Conservation (phyloP, 2,329 filamentous ascomycete genomes). For the Onygenales sp. region DNA sequence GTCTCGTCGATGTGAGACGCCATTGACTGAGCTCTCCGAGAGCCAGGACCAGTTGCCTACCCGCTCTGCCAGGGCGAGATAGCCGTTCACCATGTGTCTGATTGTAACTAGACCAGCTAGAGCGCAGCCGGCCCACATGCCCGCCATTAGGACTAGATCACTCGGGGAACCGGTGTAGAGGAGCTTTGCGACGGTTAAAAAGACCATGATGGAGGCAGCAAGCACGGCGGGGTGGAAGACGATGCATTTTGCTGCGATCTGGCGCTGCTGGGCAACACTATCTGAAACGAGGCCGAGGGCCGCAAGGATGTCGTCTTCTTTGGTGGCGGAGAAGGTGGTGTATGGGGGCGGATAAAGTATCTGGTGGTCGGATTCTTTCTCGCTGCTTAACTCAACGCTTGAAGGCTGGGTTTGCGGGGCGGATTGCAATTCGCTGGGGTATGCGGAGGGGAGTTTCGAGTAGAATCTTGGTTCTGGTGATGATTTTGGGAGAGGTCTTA, state of each 20-base stretch:
- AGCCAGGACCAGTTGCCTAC: constrained; percentile 54
- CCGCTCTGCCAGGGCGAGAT: constrained; percentile 53
- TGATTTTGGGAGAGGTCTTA: constrained; percentile 40
- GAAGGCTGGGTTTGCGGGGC: not conserved
- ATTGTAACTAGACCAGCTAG: constrained; percentile 56
- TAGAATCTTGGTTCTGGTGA: constrained; percentile 15
- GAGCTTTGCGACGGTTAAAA: constrained; percentile 31
- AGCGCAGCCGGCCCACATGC: constrained; percentile 51
- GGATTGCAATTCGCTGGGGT: not conserved
- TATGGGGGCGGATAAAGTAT: constrained; percentile 23
- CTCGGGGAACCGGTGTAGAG: constrained; percentile 28
- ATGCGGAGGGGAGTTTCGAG: not conserved
- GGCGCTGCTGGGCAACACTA: constrained; percentile 72
- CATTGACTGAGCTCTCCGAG: constrained; percentile 24
- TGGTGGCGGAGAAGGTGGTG: constrained; percentile 24
- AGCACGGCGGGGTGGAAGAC: constrained; percentile 51
- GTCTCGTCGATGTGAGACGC: constrained; percentile 39
- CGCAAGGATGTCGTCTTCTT: constrained; percentile 52
- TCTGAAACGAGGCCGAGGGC: constrained; percentile 68
- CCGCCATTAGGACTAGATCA: constrained; percentile 48
- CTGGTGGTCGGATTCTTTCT: constrained; percentile 11
- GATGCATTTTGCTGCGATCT: constrained; percentile 54
- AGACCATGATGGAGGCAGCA: constrained; percentile 25
- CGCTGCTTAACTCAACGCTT: not conserved
- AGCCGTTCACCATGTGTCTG: constrained; percentile 51